Percentiles rank a stretch among this genome's conserved stretches.
Conservation (phyloP, 2,329 filamentous ascomycete genomes). For the Botrytis byssoidea region DNA sequence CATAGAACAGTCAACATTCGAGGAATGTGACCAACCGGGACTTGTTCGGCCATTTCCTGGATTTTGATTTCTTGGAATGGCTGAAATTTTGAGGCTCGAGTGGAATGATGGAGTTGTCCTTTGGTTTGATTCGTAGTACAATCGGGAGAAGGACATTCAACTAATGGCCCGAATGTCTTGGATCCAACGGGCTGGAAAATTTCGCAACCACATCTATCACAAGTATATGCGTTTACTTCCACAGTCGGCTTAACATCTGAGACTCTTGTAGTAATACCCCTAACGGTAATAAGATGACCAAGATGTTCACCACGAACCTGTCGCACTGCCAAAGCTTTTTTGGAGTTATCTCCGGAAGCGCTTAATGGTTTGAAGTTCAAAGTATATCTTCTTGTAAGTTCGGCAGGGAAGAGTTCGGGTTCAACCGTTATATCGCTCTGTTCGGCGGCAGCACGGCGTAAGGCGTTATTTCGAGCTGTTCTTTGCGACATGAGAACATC, state of each 20-base stretch:
- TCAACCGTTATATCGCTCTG: constrained; percentile 59
- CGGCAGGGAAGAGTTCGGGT: constrained; percentile 81
- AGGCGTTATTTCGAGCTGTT: constrained; percentile 77
- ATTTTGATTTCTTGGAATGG: constrained; percentile 99
- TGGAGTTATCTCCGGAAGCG: constrained; percentile 58
- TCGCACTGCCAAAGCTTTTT: constrained; percentile 78
- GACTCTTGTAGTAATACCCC: constrained; percentile 90
- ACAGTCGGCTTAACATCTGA: constrained; percentile 97
- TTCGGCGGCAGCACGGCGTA: constrained; percentile 65
- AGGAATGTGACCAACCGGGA: constrained; percentile 96
- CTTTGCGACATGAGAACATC: constrained; percentile 96
- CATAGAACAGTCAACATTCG: constrained; percentile 86
- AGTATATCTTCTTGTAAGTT: constrained; percentile 90
- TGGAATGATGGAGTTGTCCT: constrained; percentile 89
- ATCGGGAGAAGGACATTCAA: constrained; percentile 84
- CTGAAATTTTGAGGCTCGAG: constrained; percentile 93
- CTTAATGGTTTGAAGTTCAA: constrained; percentile 92
- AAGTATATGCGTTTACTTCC: constrained; percentile 97
- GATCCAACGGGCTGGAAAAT: constrained; percentile 95
- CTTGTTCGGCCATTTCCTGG: constrained; percentile 98
- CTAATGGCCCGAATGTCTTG: constrained; percentile 85
- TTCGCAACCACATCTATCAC: constrained; percentile 92
- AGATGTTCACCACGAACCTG: constrained; percentile 91
- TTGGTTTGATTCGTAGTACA: constrained; percentile 89
- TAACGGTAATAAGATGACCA: constrained; percentile 87